These are phyloP conservation scores for Rubus parviflorus DNA, from an alignment of 306 rosid species.

Conservation along the genomic window DNA sequence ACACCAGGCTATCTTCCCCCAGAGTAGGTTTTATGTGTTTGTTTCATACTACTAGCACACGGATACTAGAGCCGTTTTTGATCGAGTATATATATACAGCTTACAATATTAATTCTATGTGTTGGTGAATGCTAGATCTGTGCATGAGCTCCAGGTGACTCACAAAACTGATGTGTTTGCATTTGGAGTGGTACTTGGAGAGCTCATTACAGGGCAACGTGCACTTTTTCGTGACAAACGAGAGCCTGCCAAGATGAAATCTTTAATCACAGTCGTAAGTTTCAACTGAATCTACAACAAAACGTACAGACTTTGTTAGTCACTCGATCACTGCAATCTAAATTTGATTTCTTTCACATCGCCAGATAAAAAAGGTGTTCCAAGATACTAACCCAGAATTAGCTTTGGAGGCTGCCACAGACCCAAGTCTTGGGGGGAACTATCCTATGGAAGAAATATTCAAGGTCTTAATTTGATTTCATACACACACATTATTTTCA, in stretches of 20 bases:
- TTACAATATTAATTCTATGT: constrained; percentile 7
- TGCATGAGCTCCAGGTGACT: constrained; percentile 86
- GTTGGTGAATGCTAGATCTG: constrained; percentile 50
- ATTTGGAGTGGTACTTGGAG: constrained; percentile 80
- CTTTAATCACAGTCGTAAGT: constrained; percentile 64
- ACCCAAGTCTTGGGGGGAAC: constrained; percentile 53
- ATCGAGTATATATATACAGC: not conserved
- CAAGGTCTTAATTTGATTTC: constrained; percentile 46
- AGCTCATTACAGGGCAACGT: constrained; percentile 73
- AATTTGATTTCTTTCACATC: constrained; percentile 23
- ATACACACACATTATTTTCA: not conserved
- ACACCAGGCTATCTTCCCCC: constrained; percentile 98
- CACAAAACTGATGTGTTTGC: constrained; percentile 85
- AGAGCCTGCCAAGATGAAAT: constrained; percentile 54
- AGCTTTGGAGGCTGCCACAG: constrained; percentile 55
- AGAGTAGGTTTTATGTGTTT: constrained; percentile 49
- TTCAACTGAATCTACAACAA: not conserved
- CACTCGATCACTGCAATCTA: not conserved
- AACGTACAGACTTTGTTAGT: not conserved
- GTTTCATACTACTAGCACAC: not conserved
- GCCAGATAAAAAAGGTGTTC: constrained; percentile 57
- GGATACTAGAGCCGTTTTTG: not conserved
- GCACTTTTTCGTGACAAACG: constrained; percentile 64
- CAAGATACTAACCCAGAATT: constrained; percentile 44
- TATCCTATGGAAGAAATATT: constrained; percentile 51